Conservation (phyloP, 352 stramenopile species). For the Pythium brachiatum region DNA sequence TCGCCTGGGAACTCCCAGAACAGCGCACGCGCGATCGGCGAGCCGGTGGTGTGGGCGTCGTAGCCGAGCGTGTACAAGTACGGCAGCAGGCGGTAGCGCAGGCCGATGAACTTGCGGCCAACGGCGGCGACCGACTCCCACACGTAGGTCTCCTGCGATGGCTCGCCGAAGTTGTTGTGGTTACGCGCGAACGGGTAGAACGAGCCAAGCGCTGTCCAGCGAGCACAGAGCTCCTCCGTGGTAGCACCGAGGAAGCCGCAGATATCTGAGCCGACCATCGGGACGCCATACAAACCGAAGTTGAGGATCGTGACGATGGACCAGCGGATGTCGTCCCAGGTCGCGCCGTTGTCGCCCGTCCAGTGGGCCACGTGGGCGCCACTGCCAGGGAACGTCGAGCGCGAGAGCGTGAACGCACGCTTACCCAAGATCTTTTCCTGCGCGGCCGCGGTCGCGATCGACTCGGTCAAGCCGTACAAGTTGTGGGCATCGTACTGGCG, state of each 20-base stretch:
- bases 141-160: constrained; percentile 64
- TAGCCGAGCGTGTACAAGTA: constrained; percentile 82
- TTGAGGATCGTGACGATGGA: constrained; percentile 66
- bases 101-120: constrained; percentile 56
- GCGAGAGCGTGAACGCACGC: constrained; percentile 66
- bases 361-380: constrained; percentile 65
- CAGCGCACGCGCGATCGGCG: constrained; percentile 52
- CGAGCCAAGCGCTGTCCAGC: constrained; percentile 69
- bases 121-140: constrained; percentile 46
- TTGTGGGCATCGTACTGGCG: constrained; percentile 82
- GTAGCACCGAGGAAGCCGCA: constrained; percentile 59
- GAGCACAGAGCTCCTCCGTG: constrained; percentile 64
- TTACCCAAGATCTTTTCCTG: constrained; percentile 53
- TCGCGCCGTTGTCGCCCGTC: constrained; percentile 76
- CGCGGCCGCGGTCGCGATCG: constrained; percentile 53
- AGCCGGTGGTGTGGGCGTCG: constrained; percentile 37
- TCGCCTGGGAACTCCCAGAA: constrained; percentile 67
- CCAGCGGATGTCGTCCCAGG: constrained; percentile 74
- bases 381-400: constrained; percentile 66
- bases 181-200: constrained; percentile 84
- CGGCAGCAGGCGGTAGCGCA: constrained; percentile 72
- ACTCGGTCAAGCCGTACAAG: constrained; percentile 74
- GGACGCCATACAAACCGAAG: constrained; percentile 74
- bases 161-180: constrained; percentile 62
- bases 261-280: constrained; percentile 81